Evolutionary conservation across 108 stramenopile species (phyloP), one percentile per base, ranked within the genome.

Genomic region (Cyclotella choctawhatcheeana): DNA sequence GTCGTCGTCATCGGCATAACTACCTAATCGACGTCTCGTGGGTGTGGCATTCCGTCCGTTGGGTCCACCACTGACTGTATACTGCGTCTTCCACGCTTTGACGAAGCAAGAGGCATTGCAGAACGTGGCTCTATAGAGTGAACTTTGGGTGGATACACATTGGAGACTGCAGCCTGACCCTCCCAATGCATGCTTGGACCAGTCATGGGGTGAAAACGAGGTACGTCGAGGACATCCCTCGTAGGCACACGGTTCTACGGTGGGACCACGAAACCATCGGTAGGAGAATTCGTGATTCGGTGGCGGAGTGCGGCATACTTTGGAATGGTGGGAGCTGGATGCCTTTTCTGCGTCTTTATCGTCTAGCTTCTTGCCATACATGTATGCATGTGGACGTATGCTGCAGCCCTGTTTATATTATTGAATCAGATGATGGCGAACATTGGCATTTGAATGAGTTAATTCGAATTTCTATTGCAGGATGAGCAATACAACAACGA

Each of bases 351-450:
- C 37, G 26, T 90, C 86, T 45, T 88, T 77, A 31, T 96, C 89
- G 67, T 96, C 94, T 5, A 96, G 66, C 77, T 93, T 93, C 73
- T 96, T 96, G 20, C 89, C 88, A 67, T 96, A 96, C 94, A 96
- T 96, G 91, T 96, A 96, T 25, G 89, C 84, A 69, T 92, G 90
- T 40, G 94, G 90, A 33, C 77, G 76, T 72, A 96, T 77, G 67
- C 74, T 82, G 68, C 94, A 96, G 48, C 92, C 94, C 82, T 85
- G 50, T 27, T 10, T 33, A 58, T 47, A 35, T 35, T 33, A 12
- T 3, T 58, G 56, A 30, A 58, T 58, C 3, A 58, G 2, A 30
- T 18, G 2, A n/a, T 32, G n/a, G 30, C 24, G 16, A 30, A 60
- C 21, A 60, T 30, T 20, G 35, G 37, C 37, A 8, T 40, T 6